These are phyloP conservation scores for Agaricus blazei DNA, from an alignment of 768 basidiomycete genomes.

Conservation along the genomic window DNA sequence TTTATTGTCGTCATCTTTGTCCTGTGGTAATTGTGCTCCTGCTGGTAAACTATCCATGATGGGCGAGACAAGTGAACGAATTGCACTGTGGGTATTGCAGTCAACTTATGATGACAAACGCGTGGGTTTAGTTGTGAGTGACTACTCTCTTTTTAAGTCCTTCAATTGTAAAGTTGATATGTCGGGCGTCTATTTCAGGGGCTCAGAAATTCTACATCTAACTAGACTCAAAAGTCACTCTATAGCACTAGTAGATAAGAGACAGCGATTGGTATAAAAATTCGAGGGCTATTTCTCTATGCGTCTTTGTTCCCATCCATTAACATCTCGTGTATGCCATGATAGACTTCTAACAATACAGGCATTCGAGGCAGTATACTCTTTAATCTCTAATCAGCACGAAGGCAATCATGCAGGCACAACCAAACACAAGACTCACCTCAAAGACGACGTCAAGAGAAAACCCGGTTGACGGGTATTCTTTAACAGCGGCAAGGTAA, in stretches of 20 bases:
- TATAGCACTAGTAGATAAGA: too few species aligned
- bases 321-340: slow-evolving; percentile 48
- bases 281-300: not conserved
- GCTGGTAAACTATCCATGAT: slow-evolving; percentile 3
- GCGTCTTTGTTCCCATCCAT: slow-evolving; percentile 8
- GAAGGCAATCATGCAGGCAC: not conserved
- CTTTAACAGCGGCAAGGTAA: slow-evolving; percentile 51
- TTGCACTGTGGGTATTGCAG: too few species aligned
- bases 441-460: slow-evolving; percentile 53
- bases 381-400: slow-evolving; percentile 27
- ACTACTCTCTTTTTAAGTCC: too few species aligned
- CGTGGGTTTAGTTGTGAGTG: too few species aligned
- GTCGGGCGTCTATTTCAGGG: too few species aligned
- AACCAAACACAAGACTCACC: slow-evolving; percentile 30
- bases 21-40: slow-evolving; percentile 3
- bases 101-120: not conserved
- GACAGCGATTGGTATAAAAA: too few species aligned
- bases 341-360: slow-evolving; percentile 55
- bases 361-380: slow-evolving; percentile 60
- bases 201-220: too few species aligned
- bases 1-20: slow-evolving; percentile 47
- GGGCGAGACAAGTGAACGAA: not conserved
- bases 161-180: too few species aligned
- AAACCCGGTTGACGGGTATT: slow-evolving; percentile 21
- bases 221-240: too few species aligned